Percentiles rank a stretch among this genome's conserved stretches.
Evolutionary conservation across 1,284 basidiomycete species (phyloP).

Genomic region (Takashimella tepidaria): DNA sequence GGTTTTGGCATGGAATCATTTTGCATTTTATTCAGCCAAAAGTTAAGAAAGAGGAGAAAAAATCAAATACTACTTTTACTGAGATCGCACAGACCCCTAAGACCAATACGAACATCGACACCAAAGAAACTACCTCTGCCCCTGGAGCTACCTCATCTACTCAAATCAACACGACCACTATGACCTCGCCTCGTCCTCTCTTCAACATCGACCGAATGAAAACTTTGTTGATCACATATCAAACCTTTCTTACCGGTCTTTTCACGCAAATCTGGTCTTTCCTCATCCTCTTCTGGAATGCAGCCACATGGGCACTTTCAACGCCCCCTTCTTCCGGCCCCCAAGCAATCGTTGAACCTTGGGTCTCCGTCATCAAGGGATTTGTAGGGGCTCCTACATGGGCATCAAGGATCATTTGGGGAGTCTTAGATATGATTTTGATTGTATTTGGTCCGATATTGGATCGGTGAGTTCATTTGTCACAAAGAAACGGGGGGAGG

Average conservation of each 20-base stretch:
- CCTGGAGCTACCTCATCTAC: neutral
- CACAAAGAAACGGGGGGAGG: too few relatives aligned
- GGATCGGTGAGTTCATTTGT: conserved; percentile 31
- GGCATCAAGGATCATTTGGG: conserved; percentile 17
- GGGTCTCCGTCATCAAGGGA: conserved; percentile 16
- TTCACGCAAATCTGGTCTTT: neutral
- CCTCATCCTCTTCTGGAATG: conserved; percentile 9
- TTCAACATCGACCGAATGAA: neutral
- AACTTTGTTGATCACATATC: neutral
- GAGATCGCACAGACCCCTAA: neutral
- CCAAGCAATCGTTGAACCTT: conserved; percentile 8
- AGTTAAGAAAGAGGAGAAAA: neutral
- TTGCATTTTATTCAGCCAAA: conserved; percentile 16
- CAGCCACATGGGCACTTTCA: neutral
- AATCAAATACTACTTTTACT: too few relatives aligned
- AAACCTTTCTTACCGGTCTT: neutral
- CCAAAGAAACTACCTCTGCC: neutral
- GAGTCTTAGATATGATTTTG: conserved; percentile 18
- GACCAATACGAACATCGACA: too few relatives aligned
- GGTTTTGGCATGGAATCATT: conserved; percentile 43
- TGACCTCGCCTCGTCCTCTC: neutral
- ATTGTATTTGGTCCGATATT: conserved; percentile 20
- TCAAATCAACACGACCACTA: neutral
- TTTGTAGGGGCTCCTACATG: conserved; percentile 12
- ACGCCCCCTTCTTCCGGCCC: neutral